A percentile compares a stretch with the other conserved stretches of the same genome.
phyloP scores from a whole-genome alignment of 257 asterid species.

The Solanum corneliomulleri region DNA sequence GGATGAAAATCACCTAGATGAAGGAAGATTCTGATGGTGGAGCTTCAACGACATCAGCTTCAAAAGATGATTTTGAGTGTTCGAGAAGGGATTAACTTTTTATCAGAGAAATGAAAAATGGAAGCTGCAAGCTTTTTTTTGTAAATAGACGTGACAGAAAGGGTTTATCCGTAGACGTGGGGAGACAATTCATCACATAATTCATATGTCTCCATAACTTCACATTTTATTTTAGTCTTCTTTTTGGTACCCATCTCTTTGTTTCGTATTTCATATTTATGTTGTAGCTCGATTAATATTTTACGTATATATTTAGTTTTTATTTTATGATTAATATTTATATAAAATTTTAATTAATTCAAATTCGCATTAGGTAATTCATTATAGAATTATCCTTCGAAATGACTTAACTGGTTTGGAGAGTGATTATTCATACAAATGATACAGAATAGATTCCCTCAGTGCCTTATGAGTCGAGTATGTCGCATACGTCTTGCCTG shows the following conservation, averaged over 20 bases:
- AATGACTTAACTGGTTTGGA: too few species aligned
- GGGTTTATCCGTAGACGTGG: slow-evolving; percentile 53
- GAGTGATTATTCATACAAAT: fast-evolving
- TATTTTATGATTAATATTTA: too few species aligned
- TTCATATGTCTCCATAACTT: neutral
- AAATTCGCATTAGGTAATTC: too few species aligned
- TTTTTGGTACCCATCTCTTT: too few species aligned
- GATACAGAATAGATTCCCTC: fast-evolving
- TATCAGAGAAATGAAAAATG: neutral
- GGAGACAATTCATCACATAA: slow-evolving; percentile 31
- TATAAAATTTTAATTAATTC: too few species aligned
- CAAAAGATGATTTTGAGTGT: neutral
- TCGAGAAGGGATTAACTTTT: neutral
- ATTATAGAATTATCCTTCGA: too few species aligned
- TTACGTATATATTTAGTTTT: neutral
- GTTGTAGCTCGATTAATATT: fast-evolving
- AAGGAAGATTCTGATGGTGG: slow-evolving; percentile 36
- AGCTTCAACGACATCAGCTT: slow-evolving; percentile 45
- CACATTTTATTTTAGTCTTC: neutral
- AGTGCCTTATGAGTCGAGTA: neutral
- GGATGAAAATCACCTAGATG: slow-evolving; percentile 34
- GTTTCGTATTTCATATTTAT: fast-evolving
- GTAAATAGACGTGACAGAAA: slow-evolving; percentile 11
- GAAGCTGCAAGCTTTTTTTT: neutral
- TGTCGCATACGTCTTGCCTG: neutral